Conservation (phyloP, 2,329 filamentous ascomycete species). For the Emericellopsis atlantica region DNA sequence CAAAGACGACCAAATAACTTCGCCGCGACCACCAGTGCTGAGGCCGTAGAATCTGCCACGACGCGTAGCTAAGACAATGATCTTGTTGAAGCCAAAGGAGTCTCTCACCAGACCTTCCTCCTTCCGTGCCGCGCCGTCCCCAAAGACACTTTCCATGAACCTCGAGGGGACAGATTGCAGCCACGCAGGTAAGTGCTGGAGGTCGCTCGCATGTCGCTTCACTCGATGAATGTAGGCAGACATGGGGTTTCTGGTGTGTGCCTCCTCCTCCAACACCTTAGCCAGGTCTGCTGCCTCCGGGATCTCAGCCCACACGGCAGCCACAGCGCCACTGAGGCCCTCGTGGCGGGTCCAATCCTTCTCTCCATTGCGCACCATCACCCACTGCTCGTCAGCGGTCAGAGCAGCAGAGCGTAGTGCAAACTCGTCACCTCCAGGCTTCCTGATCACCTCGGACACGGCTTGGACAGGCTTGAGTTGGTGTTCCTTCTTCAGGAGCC, state of each 20-base stretch:
- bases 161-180: constrained; percentile 56
- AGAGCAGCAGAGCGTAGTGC: constrained; percentile 69
- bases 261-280: constrained; percentile 73
- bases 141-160: constrained; percentile 52
- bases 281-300: constrained; percentile 62
- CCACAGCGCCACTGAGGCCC: constrained; percentile 65
- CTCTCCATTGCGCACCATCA: constrained; percentile 71
- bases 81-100: constrained; percentile 79
- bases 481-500: constrained; percentile 40
- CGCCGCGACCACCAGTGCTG: constrained; percentile 62
- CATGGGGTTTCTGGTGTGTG: constrained; percentile 59
- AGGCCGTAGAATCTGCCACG: constrained; percentile 71
- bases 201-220: constrained; percentile 66
- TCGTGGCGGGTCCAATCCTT: constrained; percentile 72
- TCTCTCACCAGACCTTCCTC: constrained; percentile 46
- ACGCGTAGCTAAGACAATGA: constrained; percentile 67
- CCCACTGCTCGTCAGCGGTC: constrained; percentile 61
- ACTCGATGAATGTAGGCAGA: constrained; percentile 82
- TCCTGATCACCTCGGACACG: constrained; percentile 72
- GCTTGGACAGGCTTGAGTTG: constrained; percentile 46
- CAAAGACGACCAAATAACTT: constrained; percentile 62
- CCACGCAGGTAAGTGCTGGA: constrained; percentile 64
- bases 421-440: constrained; percentile 47
- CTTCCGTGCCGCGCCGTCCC: constrained; percentile 33
- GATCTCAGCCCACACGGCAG: constrained; percentile 70